Percentiles rank a stretch among this genome's conserved stretches.
Evolutionary conservation across 371 early-diverging fungal genomes (phyloP).

Genomic region (Massospora cicadina): DNA sequence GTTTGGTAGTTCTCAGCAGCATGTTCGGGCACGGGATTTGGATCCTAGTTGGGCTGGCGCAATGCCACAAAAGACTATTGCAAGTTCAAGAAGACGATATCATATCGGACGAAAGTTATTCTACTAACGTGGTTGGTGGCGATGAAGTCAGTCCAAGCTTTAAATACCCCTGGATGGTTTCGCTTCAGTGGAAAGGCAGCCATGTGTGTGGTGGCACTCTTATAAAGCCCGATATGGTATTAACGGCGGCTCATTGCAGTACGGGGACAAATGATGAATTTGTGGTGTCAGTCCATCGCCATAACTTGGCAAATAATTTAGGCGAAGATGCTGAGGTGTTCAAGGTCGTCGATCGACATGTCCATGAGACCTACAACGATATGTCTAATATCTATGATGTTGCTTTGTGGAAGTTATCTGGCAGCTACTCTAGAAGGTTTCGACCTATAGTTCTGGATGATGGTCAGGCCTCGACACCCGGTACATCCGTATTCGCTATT

Average conservation of each 20-base stretch:
- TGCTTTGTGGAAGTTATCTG: conserved; percentile 8
- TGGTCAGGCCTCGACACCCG: not conserved
- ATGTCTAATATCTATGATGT: conserved; percentile 5
- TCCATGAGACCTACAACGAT: conserved; percentile 7
- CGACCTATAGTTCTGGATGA: conserved; percentile 7
- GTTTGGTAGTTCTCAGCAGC: not conserved
- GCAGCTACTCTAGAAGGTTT: not conserved
- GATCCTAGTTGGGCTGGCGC: not conserved
- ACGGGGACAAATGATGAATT: not conserved
- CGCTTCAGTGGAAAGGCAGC: conserved; percentile 4
- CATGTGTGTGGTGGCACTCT: conserved; percentile 12
- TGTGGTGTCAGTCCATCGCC: conserved; percentile 1
- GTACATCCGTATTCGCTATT: not conserved
- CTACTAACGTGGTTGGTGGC: conserved; percentile 2
- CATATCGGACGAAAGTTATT: not conserved
- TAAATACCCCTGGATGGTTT: not conserved
- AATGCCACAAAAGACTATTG: not conserved
- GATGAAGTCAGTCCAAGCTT: conserved; percentile 4
- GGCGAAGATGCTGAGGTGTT: not conserved
- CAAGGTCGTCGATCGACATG: conserved; percentile 1
- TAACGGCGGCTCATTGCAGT: conserved; percentile 10
- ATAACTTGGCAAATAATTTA: not conserved
- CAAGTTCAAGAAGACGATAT: not conserved
- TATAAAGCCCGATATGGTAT: not conserved
- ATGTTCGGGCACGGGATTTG: not conserved